Conservation (phyloP, 345 rosid genomes). For the Eutrema japonicum region DNA sequence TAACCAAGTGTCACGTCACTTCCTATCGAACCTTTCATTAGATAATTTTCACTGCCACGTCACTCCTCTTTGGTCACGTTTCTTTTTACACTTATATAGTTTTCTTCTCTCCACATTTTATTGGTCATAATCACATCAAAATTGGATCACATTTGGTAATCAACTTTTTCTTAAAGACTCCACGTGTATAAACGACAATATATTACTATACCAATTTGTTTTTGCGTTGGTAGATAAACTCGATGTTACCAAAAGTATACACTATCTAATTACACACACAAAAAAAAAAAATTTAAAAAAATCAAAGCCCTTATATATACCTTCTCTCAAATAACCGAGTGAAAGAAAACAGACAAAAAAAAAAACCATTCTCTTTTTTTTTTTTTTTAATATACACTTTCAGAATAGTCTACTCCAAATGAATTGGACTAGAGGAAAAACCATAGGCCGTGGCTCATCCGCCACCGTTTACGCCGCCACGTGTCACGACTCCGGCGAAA, state of each 20-base stretch:
- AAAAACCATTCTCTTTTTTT: background rate
- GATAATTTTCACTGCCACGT: conserved; percentile 41
- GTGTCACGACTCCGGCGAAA: conserved; percentile 45
- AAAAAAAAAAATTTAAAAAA: background rate
- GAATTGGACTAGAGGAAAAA: conserved; percentile 72
- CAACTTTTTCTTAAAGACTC: conserved; percentile 26
- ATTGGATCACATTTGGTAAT: conserved; percentile 36
- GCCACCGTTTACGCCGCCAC: conserved; percentile 72
- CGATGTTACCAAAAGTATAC: conserved; percentile 48
- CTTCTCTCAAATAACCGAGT: conserved; percentile 20
- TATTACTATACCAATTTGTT: conserved; percentile 11
- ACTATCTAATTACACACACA: conserved; percentile 26
- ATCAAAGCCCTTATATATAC: conserved; percentile 21
- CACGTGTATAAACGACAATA: conserved; percentile 33
- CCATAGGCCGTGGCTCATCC: conserved; percentile 71
- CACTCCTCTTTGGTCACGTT: conserved; percentile 44
- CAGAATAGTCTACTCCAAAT: conserved; percentile 40
- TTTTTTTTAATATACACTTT: background rate
- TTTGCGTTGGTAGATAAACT: conserved; percentile 38
- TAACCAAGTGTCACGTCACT: conserved; percentile 46
- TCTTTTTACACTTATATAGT: background rate
- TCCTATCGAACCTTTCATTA: conserved; percentile 33
- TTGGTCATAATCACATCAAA: conserved; percentile 25
- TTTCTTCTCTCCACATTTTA: conserved; percentile 21
- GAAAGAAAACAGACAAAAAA: conserved; percentile 33